Evolutionary conservation across 2,329 filamentous ascomycete species (phyloP).

Genomic region (Fusarium sulawesiense): DNA sequence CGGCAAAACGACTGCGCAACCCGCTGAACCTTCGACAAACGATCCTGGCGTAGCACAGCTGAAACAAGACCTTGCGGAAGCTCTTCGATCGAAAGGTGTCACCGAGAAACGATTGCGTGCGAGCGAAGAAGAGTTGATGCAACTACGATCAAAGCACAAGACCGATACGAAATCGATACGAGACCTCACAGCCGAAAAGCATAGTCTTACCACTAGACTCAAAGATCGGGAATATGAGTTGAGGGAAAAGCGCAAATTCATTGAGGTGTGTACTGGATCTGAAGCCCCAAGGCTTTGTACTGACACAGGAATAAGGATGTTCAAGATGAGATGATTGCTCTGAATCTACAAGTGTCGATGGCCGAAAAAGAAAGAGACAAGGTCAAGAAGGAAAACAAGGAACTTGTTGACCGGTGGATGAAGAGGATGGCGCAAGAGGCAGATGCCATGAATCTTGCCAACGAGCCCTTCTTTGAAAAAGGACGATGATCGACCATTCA

Average conservation of each 20-base stretch:
- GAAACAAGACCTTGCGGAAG: slow-evolving; percentile 78
- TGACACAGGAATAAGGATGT: slow-evolving; percentile 67
- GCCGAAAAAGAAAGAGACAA: slow-evolving; percentile 80
- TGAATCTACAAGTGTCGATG: slow-evolving; percentile 89
- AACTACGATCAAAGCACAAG: slow-evolving; percentile 68
- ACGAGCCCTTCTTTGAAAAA: slow-evolving; percentile 58
- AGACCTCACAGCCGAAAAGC: slow-evolving; percentile 71
- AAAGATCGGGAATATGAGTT: slow-evolving; percentile 89
- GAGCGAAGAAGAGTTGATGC: slow-evolving; percentile 72
- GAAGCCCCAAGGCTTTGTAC: neutral
- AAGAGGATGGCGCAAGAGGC: slow-evolving; percentile 86
- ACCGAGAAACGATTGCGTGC: slow-evolving; percentile 72
- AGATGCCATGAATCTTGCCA: slow-evolving; percentile 82
- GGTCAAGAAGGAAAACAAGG: slow-evolving; percentile 84
- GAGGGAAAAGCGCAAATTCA: slow-evolving; percentile 81
- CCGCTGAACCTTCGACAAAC: slow-evolving; percentile 35
- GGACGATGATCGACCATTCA: slow-evolving; percentile 37
- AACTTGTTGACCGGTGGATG: slow-evolving; percentile 93
- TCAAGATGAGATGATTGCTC: slow-evolving; percentile 90
- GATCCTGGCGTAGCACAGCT: slow-evolving; percentile 61
- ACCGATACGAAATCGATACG: slow-evolving; percentile 71
- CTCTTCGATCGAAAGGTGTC: slow-evolving; percentile 78
- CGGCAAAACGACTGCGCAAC: slow-evolving; percentile 30
- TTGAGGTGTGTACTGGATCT: slow-evolving; percentile 67
- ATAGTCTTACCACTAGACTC: slow-evolving; percentile 71